Evolutionary conservation across 2,329 filamentous ascomycete species (phyloP).

Genomic region (Epichloe festucae): DNA sequence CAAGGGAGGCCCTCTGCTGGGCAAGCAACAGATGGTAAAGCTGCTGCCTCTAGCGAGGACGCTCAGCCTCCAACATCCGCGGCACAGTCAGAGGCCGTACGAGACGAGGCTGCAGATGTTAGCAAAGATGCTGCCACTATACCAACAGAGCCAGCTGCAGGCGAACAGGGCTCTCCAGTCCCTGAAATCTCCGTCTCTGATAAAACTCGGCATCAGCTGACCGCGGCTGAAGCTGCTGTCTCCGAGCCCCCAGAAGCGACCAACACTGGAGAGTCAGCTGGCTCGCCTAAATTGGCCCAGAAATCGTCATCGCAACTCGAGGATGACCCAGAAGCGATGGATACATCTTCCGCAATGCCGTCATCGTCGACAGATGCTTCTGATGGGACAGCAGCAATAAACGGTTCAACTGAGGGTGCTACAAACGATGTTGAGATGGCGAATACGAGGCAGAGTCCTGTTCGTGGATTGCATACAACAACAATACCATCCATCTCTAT

Average conservation of each 20-base stretch:
- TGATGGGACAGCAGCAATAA: not conserved
- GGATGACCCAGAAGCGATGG: not conserved
- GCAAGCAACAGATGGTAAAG: not conserved
- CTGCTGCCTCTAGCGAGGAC: not conserved
- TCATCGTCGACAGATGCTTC: not conserved
- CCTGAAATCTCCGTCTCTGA: not conserved
- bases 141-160: not conserved
- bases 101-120: not conserved
- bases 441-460: not conserved
- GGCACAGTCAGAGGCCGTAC: not conserved
- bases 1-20: not conserved
- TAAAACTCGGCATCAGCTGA: not conserved
- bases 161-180: not conserved
- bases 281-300: not conserved
- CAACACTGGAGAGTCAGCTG: not conserved
- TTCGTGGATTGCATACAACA: not conserved
- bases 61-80: not conserved
- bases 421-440: not conserved
- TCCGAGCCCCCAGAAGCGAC: not conserved
- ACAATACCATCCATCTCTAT: constrained; percentile 3
- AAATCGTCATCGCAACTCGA: not conserved
- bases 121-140: not conserved
- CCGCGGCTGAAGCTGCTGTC: not conserved
- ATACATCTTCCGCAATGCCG: not conserved
- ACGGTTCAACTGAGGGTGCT: not conserved